Evolutionary conservation across 306 rosid species (phyloP).

Genomic region (Trifolium repens): DNA sequence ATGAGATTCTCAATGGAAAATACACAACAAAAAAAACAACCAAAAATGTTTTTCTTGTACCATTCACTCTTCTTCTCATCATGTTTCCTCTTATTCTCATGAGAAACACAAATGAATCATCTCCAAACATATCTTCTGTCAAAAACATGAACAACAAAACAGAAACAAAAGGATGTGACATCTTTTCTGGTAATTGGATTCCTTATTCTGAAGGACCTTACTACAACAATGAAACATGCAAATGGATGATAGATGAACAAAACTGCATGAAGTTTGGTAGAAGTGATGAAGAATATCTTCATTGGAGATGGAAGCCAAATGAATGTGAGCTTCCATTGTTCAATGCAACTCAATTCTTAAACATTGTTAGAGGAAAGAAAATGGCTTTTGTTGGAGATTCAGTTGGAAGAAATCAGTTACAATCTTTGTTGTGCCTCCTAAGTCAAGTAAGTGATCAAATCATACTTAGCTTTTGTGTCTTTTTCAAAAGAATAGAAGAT

Average conservation of each 20-base stretch:
- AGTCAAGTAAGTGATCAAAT: conserved; percentile 42
- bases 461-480: not conserved
- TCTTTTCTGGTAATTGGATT: conserved; percentile 79
- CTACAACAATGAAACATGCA: conserved; percentile 69
- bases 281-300: conserved; percentile 62
- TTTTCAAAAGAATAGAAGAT: not conserved
- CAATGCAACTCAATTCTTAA: conserved; percentile 71
- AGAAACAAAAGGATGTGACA: conserved; percentile 50
- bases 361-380: conserved; percentile 71
- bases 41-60: conserved; percentile 40
- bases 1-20: conserved; percentile 52
- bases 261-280: conserved; percentile 90
- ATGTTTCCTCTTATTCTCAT: conserved; percentile 56
- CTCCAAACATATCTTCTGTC: conserved; percentile 35
- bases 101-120: conserved; percentile 46
- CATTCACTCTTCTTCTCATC: conserved; percentile 47
- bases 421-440: conserved; percentile 81
- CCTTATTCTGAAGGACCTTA: conserved; percentile 57
- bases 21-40: conserved; percentile 39
- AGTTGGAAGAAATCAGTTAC: conserved; percentile 83
- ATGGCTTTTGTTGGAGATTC: conserved; percentile 91
- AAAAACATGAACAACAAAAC: conserved; percentile 17
- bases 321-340: conserved; percentile 77
- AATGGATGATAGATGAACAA: conserved; percentile 64
- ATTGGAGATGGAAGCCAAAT: conserved; percentile 94